Percentiles rank a stretch among this genome's conserved stretches.
Evolutionary conservation across 441 rosid genomes (phyloP).

Genomic region (Theobroma grandiflorum): DNA sequence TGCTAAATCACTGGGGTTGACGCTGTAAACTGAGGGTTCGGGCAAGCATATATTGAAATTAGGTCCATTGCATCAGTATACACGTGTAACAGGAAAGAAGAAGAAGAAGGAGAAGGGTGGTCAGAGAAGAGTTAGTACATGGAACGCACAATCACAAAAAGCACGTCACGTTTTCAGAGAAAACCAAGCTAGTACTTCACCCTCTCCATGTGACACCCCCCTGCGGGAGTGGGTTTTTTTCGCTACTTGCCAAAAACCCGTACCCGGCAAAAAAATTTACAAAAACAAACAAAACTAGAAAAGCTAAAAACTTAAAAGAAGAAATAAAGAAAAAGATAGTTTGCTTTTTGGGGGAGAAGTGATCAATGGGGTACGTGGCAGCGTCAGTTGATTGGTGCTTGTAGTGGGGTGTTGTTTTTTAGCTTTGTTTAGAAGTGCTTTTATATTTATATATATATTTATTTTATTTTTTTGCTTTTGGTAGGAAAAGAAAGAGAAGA

Average conservation of each 20-base stretch:
- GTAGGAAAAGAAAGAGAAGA: background rate
- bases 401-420: background rate
- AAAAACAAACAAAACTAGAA: constrained; percentile 2
- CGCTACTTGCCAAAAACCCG: no score
- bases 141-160: constrained; percentile 12
- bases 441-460: background rate
- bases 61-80: background rate
- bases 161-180: background rate
- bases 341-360: constrained; percentile 17
- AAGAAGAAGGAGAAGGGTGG: background rate
- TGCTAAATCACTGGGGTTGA: no score
- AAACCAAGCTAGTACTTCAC: background rate
- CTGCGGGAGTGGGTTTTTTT: background rate
- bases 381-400: constrained; percentile 7
- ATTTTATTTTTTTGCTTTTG: background rate
- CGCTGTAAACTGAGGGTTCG: no score
- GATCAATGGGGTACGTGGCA: constrained; percentile 19
- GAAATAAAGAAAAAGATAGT: constrained; percentile 23
- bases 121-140: background rate
- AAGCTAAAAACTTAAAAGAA: background rate
- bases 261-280: no score
- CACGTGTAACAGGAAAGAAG: background rate
- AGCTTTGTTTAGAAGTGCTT: background rate
- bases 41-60: background rate
- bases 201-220: constrained; percentile 3